Base-by-base conservation (phyloP, 176 grass and related monocot species). In the Alopecurus myosuroides region DNA sequence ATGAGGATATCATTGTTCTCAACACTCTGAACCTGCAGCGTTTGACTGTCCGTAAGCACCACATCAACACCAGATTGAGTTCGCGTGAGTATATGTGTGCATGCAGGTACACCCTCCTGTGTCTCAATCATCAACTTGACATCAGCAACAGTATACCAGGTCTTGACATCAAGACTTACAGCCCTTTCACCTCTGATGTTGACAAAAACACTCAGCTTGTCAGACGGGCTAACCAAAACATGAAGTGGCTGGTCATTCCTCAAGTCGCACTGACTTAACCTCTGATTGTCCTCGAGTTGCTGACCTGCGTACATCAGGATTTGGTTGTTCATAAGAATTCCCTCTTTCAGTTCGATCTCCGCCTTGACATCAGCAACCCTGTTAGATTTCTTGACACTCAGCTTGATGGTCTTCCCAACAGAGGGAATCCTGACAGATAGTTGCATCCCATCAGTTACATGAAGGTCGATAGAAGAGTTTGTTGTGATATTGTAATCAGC, bases 131-230 rank as follows among this genome's bases (percentile, higher is more conserved):
- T 86, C 52, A 86, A 78, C 64, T 90, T 90, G 73, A 86, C 15
- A 78, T 90, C 83, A 82, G 73, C 71, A 90, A 90, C 34, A 53
- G 88, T 90, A 60, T 86, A 82, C 88, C 88, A 90, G 78, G 5
- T 37, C 72, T 62, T 86, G 45, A 86, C 53, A 74, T 86, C 74
- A 22, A 86, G 73, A 83, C 69, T 63, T 33, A 72, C 5, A 53
- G 22, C 55, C 83, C 45, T 78, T 55, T 78, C 79, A 72, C 53
- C 84, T 13, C 75, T 33, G 78, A 90, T 7, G 56, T 74, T 51
- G 53, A 86, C 55, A 78, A 60, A 82, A 45, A 86, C 48, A 53
- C 11, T 13, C 42, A 90, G 79, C 7, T 71, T 66, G 55, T 82
- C 66, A 29, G 37, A 55, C 4, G 79, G 84, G 42, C 84, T 37